Evolutionary conservation across 441 rosid species (phyloP), one percentile per base, ranked within the genome.

Genomic region (Populus hybrid): DNA sequence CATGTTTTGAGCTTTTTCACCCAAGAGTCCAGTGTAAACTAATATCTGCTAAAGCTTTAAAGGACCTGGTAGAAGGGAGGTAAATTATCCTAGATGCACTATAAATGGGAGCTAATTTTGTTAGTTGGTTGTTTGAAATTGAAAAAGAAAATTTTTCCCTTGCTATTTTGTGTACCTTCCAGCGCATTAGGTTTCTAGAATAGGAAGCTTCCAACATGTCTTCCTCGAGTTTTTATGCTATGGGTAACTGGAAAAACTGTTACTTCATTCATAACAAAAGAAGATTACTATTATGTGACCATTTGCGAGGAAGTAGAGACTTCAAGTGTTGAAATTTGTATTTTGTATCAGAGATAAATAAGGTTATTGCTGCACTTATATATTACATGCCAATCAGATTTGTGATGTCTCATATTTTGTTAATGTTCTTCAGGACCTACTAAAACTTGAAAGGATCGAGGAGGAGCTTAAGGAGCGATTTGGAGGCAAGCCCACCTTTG

Each of bases 381-480:
- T 46, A 46, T 46, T 46, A 0, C 57, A 46, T 46, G 20, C 0
- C 57, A 57, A 28, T 68, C n/a, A n/a, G 61, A 69, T 69, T 79
- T 78, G 68, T 69, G 64, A 75, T 73, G 26, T 77, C 23, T 38
- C 10, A n/a, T 24, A 1, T 8, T 24, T 77, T 69, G 23, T 18
- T 70, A 5, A 72, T 75, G 81, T 82, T 61, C 30, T 81, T 81
- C 86, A 95, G 99, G 98, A 89, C 75, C 84, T 94, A 63, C 57
- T 95, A 84, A 95, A 92, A 87, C 90, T 95, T 72, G 97, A 95
- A 89, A 81, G 86, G 81, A 92, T 95, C 72, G 90, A 87, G 42
- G 90, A 81, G 77, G 95, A 90, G 89, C 95, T 95, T 73, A 78
- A 77, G 11, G 88, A 88, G 78, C 91, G 97, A 70, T 87, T 79